Conservation (phyloP, 371 early-diverging fungal species). For the Mortierella sp. region DNA sequence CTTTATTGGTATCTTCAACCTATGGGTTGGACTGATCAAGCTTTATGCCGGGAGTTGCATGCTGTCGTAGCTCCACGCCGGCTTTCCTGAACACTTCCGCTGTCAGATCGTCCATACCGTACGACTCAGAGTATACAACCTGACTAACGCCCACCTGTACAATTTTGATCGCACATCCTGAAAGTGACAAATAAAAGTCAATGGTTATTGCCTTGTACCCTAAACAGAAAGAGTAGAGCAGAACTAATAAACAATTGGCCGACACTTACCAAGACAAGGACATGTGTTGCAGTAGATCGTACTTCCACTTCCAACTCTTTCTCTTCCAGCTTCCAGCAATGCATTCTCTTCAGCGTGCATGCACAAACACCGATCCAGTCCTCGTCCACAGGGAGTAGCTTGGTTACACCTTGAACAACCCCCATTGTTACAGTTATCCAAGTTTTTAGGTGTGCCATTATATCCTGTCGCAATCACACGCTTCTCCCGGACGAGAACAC, state of each 20-base stretch:
- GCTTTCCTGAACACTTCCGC: slow-evolving; percentile 85
- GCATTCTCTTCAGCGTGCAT: slow-evolving; percentile 99
- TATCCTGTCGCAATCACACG: slow-evolving; percentile 97
- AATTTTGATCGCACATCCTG: slow-evolving; percentile 96
- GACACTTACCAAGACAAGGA: slow-evolving; percentile 76
- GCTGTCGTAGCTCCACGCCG: slow-evolving; percentile 83
- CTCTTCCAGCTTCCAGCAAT: slow-evolving; percentile 93
- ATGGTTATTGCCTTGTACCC: not conserved
- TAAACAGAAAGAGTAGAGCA: not conserved
- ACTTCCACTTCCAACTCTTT: slow-evolving; percentile 77
- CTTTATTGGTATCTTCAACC: not conserved
- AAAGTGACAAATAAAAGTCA: slow-evolving; percentile 3
- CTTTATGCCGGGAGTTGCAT: slow-evolving; percentile 72
- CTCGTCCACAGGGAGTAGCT: slow-evolving; percentile 79
- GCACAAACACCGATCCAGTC: slow-evolving; percentile 93
- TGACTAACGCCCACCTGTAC: slow-evolving; percentile 93
- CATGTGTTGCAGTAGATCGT: slow-evolving; percentile 96
- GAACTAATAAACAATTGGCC: not conserved
- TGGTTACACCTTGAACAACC: slow-evolving; percentile 96
- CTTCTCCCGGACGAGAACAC: slow-evolving; percentile 91
- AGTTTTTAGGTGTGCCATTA: slow-evolving; percentile 96
- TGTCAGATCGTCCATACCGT: slow-evolving; percentile 93
- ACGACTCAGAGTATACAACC: slow-evolving; percentile 91
- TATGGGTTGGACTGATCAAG: slow-evolving; percentile 40
- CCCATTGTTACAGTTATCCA: slow-evolving; percentile 95